Base-by-base conservation (phyloP, 495 filamentous ascomycete genomes). In the Pyrenula massariospora region DNA sequence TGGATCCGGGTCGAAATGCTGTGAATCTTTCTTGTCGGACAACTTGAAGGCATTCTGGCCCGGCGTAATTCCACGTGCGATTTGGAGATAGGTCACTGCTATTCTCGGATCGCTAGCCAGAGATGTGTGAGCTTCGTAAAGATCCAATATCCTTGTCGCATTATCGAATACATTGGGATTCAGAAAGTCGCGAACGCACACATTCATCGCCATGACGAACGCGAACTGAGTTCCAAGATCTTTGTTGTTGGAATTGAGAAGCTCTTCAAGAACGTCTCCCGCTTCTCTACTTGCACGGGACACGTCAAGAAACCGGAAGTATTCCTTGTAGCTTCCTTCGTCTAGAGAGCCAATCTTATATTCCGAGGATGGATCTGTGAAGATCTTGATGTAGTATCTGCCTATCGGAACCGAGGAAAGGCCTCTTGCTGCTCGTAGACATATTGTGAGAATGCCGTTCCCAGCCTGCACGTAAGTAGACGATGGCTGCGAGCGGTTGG, bases 191-290 rank as follows among this genome's bases (percentile, higher is more conserved):
- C 85, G 74, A 20, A 73, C 70, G 65, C 89, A 95, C 48, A 75
- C 70, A 47, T 71, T 74, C 65, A 95, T 77, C 24, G 84, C 89
- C 42, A 89, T 79, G 52, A 82, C 80, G 69, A 92, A 88, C 31
- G 31, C 31, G 31, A 42, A 42, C 5, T 42, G 31, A 42, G 15
- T 15, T 42, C 15, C 31, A 42, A 42, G 15, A 15, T 42, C 31
- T 42, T 42, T 42, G 31, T 8, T 42, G 5, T 53, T 5, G 77
- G 73, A 5, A 67, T 22, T 56, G 76, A 64, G 53, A 75, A 66
- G n/a, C 52, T 77, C 64, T 5, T 68, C 64, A n/a, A 95, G 59
- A 2, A 84, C 57, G 0, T 74, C 66, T 47, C 82, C 73, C 0
- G 80, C 69, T 52, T 75, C 66, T 2, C 65, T 72, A 60, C 82